Evolutionary conservation across 2,329 filamentous ascomycete species (phyloP), one percentile per base, ranked within the genome.

Genomic region (Dactylonectria estremocensis): DNA sequence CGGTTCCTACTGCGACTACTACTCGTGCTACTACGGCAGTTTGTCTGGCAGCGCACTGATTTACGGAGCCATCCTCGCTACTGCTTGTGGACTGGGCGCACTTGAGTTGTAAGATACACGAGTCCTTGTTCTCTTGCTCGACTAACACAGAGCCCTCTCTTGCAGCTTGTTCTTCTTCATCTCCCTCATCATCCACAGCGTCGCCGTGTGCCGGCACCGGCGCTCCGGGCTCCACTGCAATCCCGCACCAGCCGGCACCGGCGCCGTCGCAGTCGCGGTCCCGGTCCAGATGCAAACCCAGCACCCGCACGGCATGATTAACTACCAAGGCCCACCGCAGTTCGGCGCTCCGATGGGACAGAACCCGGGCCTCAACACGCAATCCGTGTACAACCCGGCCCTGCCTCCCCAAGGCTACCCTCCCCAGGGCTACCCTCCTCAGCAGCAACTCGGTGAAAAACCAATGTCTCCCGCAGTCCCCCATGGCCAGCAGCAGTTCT

Each of bases 181-280:
- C 59, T 78, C 83, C 40, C 80, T 86, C 18, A 69, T 80, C 13
- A 78, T 85, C 5, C 80, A 84, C 72, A 73, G 80, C 66, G 74
- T 85, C 8, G 78, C 79, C 64, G 76, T 86, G 13, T 78, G 82
- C 71, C 80, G 82, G 14, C 85, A 87, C 69, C 84, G 85, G 64
- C 77, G 77, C 48, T n/a, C 56, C 28, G 56, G 56, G n/a, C 56
- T 60, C 24, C 56, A 56, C 50, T 60, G 54, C 49, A 65, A 40
- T 18, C 48, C 56, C n/a, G 8, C 24, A 5, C 8, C 13, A 9
- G 35, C 40, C 7, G 43, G 43, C 33, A 33, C 24, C 22, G 31
- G 14, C 40, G 14, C 40, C 13, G 28, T 45, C 22, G 10, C 62
- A 59, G 49, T 11, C 28, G 40, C 40, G 18, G 37, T 35, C 13